Conservation (phyloP, 768 basidiomycete genomes). For the Tulasnella calospora region DNA sequence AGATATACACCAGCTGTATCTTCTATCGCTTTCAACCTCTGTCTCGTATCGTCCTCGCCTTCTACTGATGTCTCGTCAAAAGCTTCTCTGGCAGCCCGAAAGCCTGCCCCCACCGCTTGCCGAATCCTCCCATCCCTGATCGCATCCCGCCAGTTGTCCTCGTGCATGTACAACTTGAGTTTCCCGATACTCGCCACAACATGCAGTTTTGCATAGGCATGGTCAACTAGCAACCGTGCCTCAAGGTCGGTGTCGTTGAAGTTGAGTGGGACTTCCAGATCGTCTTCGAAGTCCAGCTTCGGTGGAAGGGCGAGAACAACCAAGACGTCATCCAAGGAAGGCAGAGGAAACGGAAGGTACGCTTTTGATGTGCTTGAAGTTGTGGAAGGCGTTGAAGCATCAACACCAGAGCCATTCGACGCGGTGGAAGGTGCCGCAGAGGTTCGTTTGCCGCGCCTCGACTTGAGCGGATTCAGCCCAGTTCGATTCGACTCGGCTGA, state of each 20-base stretch:
- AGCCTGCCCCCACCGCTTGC: not conserved
- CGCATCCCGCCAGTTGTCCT: not conserved
- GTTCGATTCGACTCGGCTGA: not conserved
- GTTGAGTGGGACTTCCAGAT: not conserved
- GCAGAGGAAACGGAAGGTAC: not conserved
- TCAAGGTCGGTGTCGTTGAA: not conserved
- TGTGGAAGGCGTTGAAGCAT: not conserved
- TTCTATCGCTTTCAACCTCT: not conserved
- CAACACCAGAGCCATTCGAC: not conserved
- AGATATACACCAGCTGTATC: not conserved
- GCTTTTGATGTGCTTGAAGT: not conserved
- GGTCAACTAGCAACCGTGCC: not conserved
- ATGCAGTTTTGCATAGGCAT: not conserved
- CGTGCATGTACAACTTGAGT: not conserved
- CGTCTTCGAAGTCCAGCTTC: not conserved
- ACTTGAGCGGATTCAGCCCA: not conserved
- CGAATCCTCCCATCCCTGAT: not conserved
- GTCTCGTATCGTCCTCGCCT: not conserved
- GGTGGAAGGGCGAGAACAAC: not conserved
- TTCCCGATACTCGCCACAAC: not conserved
- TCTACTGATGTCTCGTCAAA: not conserved
- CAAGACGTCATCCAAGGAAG: not conserved
- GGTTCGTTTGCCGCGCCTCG: not conserved
- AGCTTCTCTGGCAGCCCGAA: not conserved
- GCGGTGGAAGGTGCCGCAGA: not conserved